These are phyloP conservation scores for Venturia carpophila DNA, from an alignment of 2,329 filamentous ascomycete species.

Conservation along the genomic window DNA sequence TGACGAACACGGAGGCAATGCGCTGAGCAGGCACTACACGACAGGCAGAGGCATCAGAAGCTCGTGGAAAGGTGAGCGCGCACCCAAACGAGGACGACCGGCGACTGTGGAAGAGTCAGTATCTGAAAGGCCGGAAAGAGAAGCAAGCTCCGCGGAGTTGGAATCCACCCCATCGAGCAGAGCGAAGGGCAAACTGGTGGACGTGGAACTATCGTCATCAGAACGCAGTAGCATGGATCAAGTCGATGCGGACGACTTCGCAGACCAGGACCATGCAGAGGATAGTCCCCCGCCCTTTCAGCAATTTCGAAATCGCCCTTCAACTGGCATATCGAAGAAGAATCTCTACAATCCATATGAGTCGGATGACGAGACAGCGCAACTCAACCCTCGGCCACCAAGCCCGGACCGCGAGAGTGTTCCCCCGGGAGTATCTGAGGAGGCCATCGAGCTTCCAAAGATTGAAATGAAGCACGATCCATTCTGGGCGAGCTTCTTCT, in stretches of 20 bases:
- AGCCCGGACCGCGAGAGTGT: conserved; percentile 47
- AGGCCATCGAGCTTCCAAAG: conserved; percentile 35
- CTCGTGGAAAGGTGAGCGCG: conserved; percentile 47
- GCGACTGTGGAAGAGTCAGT: conserved; percentile 30
- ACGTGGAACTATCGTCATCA: conserved; percentile 71
- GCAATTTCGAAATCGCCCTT: conserved; percentile 43
- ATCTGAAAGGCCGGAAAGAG: conserved; percentile 28
- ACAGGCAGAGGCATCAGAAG: conserved; percentile 47
- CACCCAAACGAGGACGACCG: conserved; percentile 33
- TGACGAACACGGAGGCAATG: conserved; percentile 30
- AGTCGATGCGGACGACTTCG: conserved; percentile 35
- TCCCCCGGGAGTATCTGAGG: conserved; percentile 49
- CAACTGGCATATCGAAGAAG: conserved; percentile 22
- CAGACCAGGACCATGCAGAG: conserved; percentile 30
- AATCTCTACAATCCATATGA: conserved; percentile 38
- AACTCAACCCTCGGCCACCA: conserved; percentile 38
- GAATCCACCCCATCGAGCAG: conserved; percentile 38
- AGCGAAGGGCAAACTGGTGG: conserved; percentile 65
- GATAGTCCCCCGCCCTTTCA: conserved; percentile 51
- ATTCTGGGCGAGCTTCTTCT: conserved; percentile 85
- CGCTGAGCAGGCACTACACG: conserved; percentile 29
- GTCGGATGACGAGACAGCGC: conserved; percentile 43
- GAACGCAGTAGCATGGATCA: conserved; percentile 40
- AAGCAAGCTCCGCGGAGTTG: conserved; percentile 35
- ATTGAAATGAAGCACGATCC: conserved; percentile 71